Evolutionary conservation across 2,329 filamentous ascomycete species (phyloP), one percentile per base, ranked within the genome.

Genomic region (Stylonectria norvegica): DNA sequence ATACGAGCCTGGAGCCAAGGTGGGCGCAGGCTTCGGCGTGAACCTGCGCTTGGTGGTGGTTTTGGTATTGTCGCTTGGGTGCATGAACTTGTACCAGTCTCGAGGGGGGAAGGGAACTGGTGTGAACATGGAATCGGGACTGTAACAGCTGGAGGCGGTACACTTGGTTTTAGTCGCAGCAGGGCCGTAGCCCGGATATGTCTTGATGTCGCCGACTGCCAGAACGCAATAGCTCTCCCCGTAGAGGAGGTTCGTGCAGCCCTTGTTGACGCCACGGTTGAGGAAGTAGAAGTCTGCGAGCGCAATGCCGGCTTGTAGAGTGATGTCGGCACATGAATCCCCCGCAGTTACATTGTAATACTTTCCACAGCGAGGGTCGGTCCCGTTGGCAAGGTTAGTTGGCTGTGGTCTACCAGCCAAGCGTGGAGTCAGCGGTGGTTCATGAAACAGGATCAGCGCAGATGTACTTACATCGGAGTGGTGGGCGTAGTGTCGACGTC

Each of bases 241-340:
- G 4, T 27, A 6, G 9, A 36, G 15, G 4, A 43, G 32, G n/a
- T 43, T 33, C 3, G 28, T 43, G 31, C 36, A 39, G 28, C 39
- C 32, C 2, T 18, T 16, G 17, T 43, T 17, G 12, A 43, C 16
- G 8, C 32, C 10, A 4, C 31, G 18, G 22, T 43, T 43, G 9
- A 43, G 32, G 14, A 43, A 43, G 20, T 28, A 17, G 20, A 43
- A 43, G 20, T 36, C 40, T 7, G 14, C 10, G 3, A 43, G 14
- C 12, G 40, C 35, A 20, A 43, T 38, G 17, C 7, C 16, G 10
- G 16, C 6, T 7, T 11, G 18, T 5, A 32, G 15, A 29, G n/a
- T n/a, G 31, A 39, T 10, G 29, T 33, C 28, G 5, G 25, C 14
- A 15, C 41, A 39, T 14, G 12, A 25, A 20, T 43, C 40, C 10